A percentile compares a stretch with the other conserved stretches of the same genome.
Conservation (phyloP, 495 filamentous ascomycete genomes). For the Clavariopsis aquatica region DNA sequence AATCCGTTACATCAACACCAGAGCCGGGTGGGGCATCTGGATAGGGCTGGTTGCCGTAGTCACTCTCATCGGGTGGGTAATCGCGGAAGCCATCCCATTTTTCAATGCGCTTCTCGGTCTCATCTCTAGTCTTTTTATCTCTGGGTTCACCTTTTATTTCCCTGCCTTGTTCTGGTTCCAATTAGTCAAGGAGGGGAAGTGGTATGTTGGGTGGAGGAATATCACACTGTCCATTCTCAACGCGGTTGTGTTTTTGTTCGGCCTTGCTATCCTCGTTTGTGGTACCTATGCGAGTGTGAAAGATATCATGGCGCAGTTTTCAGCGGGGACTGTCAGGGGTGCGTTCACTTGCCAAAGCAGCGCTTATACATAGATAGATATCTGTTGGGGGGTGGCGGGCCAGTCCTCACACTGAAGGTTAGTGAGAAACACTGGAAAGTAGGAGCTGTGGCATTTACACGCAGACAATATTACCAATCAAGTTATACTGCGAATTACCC, state of each 20-base stretch:
- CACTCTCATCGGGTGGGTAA: slow-evolving; percentile 40
- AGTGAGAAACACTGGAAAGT: too few relatives aligned
- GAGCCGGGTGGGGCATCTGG: slow-evolving; percentile 35
- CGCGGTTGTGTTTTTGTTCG: slow-evolving; percentile 55
- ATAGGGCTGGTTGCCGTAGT: slow-evolving; percentile 30
- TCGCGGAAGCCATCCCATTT: slow-evolving; percentile 43
- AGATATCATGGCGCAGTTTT: slow-evolving; percentile 23
- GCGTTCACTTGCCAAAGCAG: slow-evolving; percentile 22
- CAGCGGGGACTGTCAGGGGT: slow-evolving; percentile 6
- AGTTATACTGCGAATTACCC: too few relatives aligned
- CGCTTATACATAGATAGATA: slow-evolving; percentile 15
- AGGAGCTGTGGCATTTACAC: neutral
- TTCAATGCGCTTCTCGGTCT: slow-evolving; percentile 43
- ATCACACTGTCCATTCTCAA: slow-evolving; percentile 52
- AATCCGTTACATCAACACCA: slow-evolving; percentile 30
- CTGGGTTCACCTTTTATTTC: slow-evolving; percentile 32
- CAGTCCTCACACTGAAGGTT: too few relatives aligned
- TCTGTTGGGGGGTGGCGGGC: too few relatives aligned
- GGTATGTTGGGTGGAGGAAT: slow-evolving; percentile 42
- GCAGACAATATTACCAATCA: too few relatives aligned
- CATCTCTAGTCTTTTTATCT: slow-evolving; percentile 34
- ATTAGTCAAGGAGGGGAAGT: slow-evolving; percentile 44
- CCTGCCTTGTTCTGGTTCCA: slow-evolving; percentile 33
- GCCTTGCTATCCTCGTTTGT: slow-evolving; percentile 19
- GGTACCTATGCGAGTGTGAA: slow-evolving; percentile 32